A percentile compares a stretch with the other conserved stretches of the same genome.
These are phyloP conservation scores for Arctium minus DNA, from an alignment of 129 eudicot genomes.

Conservation along the genomic window DNA sequence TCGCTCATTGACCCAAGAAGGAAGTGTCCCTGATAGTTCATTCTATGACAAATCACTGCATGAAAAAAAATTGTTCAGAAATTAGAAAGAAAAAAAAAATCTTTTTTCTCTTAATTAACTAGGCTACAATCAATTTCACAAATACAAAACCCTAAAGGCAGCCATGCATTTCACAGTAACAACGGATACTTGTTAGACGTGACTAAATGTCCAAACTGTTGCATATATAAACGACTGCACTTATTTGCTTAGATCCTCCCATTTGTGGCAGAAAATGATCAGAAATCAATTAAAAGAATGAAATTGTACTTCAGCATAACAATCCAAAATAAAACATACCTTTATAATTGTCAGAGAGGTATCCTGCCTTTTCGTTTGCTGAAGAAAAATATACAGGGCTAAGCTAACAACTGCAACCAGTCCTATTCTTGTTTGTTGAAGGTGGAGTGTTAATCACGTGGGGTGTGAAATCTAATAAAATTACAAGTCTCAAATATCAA, in stretches of 20 bases:
- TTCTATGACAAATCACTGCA: constrained; percentile 90
- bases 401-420: too few relatives aligned
- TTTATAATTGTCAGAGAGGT: too few relatives aligned
- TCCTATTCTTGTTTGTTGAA: too few relatives aligned
- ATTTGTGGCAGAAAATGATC: not conserved
- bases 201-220: not conserved
- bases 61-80: not conserved
- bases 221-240: not conserved
- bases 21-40: constrained; percentile 70
- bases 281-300: not conserved
- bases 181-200: not conserved
- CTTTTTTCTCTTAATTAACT: not conserved
- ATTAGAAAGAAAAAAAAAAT: not conserved
- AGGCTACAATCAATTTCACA: not conserved
- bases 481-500: too few relatives aligned
- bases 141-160: not conserved
- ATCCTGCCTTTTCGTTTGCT: too few relatives aligned
- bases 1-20: constrained; percentile 58
- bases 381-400: too few relatives aligned
- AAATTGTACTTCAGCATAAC: not conserved
- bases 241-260: not conserved
- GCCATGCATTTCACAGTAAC: not conserved
- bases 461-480: too few relatives aligned
- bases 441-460: too few relatives aligned
- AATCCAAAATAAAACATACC: not conserved